Evolutionary conservation across 805 yeast species (phyloP).

Genomic region (Starmera pachycereana): DNA sequence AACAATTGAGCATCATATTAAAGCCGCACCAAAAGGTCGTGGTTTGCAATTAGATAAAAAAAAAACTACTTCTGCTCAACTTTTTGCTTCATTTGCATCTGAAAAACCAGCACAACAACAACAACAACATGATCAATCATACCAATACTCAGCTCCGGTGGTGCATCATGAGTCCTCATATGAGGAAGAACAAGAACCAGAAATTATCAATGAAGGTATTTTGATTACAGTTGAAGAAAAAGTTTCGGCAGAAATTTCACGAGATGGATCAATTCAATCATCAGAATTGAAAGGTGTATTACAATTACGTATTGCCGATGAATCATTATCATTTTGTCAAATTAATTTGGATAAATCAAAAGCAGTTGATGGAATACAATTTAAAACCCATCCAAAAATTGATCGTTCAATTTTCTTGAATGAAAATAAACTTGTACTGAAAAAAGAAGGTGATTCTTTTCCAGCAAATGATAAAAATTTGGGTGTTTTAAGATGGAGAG

Average conservation of each 20-base stretch:
- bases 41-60: slow-evolving; percentile 73
- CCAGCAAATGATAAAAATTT: slow-evolving; percentile 86
- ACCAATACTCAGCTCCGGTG: slow-evolving; percentile 7
- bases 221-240: slow-evolving; percentile 70
- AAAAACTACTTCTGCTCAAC: slow-evolving; percentile 23
- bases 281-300: slow-evolving; percentile 87
- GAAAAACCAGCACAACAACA: slow-evolving; percentile 9
- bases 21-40: slow-evolving; percentile 42
- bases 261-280: slow-evolving; percentile 67
- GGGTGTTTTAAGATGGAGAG: slow-evolving; percentile 91
- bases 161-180: too few relatives aligned
- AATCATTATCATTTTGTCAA: slow-evolving; percentile 57
- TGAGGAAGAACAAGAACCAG: slow-evolving; percentile 13
- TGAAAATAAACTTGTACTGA: slow-evolving; percentile 53
- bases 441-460: slow-evolving; percentile 71
- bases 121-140: slow-evolving; percentile 5
- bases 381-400: slow-evolving; percentile 94
- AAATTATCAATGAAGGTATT: slow-evolving; percentile 59
- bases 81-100: slow-evolving; percentile 19
- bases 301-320: slow-evolving; percentile 75
- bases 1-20: slow-evolving; percentile 3
- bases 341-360: slow-evolving; percentile 45
- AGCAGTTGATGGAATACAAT: slow-evolving; percentile 45
- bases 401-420: slow-evolving; percentile 63
- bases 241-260: slow-evolving; percentile 62